Evolutionary conservation across 140 eudicot genomes (phyloP), one percentile per base, ranked within the genome.

Genomic region (Ambrosia hybrid): DNA sequence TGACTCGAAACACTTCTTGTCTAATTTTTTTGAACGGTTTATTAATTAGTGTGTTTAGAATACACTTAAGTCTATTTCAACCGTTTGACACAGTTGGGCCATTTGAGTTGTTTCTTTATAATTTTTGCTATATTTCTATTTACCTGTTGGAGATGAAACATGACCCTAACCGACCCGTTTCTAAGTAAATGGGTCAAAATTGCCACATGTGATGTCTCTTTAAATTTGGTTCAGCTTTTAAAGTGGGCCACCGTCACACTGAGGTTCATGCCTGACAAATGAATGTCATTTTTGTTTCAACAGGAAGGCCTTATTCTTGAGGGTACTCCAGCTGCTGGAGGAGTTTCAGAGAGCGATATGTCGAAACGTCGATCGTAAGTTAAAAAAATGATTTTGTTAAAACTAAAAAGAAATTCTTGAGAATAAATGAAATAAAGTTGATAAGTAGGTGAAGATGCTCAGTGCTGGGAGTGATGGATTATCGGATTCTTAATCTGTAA

Each of bases 301-400:
- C 73, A 94, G 97, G 99, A 94, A 77, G 99, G 99, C 71, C 83
- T 88, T 71, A 88, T 94, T 75, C 67, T 83, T 63, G 97, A 90
- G 83, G 99, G 95, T 45, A 88, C 96, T 70, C 90, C 99, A 33
- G 97, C 99, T 75, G 99, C 97, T 53, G 91, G 77, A 83, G 99
- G 97, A 51, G 99, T 94, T 84, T 94, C 97, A 67, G 87, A 83
- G 2, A 80, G 81, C 17, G 97, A 94, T 73, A 68, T 94, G 85
- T 71, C 89, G 51, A 94, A 94, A 67, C 91, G 97, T 57, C 87
- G 87, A 85, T 70, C 73, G 97, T 86, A 85, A 94, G 97, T 85
- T 37, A n/a, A 34, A 59, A n/a, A 9, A 17, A 12, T 52, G 33
- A 12, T 11, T 39, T 70, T 67, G 66, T 10, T n/a, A n/a, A n/a